phyloP scores from a whole-genome alignment of 345 rosid genomes.

The Pistacia vera region DNA sequence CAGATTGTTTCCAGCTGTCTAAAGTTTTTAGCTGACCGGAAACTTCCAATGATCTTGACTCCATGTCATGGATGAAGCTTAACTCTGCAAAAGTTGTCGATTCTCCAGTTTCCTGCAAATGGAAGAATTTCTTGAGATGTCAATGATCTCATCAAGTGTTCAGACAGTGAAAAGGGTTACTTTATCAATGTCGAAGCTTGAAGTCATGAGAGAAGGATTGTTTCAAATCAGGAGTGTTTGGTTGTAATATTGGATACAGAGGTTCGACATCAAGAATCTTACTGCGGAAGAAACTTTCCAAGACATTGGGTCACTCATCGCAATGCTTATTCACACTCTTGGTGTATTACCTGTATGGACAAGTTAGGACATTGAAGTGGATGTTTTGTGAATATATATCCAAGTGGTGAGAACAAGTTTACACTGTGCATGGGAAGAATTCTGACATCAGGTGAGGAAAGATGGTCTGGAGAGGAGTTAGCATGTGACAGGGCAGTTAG shows the following conservation, averaged over 20 bases:
- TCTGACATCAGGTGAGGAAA: constrained; percentile 58
- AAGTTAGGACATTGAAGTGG: constrained; percentile 70
- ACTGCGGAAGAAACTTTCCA: constrained; percentile 57
- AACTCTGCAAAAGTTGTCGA: constrained; percentile 41
- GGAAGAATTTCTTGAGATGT: constrained; percentile 88
- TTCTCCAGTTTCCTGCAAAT: constrained; percentile 36
- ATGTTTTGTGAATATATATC: too few relatives aligned
- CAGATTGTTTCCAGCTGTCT: constrained; percentile 71
- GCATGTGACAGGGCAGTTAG: constrained; percentile 67
- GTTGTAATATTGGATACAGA: constrained; percentile 58
- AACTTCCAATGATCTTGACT: constrained; percentile 42
- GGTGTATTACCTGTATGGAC: constrained; percentile 65
- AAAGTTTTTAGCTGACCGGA: constrained; percentile 52
- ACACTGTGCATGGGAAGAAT: constrained; percentile 66
- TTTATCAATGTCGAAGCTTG: constrained; percentile 60
- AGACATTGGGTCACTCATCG: constrained; percentile 67
- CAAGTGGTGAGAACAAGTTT: constrained; percentile 32
- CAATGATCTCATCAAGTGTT: constrained; percentile 56
- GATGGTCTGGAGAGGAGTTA: constrained; percentile 60
- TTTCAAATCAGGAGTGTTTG: constrained; percentile 62
- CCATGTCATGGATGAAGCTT: constrained; percentile 73
- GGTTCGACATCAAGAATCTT: constrained; percentile 63
- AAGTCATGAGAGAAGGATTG: constrained; percentile 85
- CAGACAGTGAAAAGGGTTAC: constrained; percentile 41
- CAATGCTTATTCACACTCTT: constrained; percentile 54